Conservation (phyloP, 805 yeast species). For the Metschnikowia koreensis region DNA sequence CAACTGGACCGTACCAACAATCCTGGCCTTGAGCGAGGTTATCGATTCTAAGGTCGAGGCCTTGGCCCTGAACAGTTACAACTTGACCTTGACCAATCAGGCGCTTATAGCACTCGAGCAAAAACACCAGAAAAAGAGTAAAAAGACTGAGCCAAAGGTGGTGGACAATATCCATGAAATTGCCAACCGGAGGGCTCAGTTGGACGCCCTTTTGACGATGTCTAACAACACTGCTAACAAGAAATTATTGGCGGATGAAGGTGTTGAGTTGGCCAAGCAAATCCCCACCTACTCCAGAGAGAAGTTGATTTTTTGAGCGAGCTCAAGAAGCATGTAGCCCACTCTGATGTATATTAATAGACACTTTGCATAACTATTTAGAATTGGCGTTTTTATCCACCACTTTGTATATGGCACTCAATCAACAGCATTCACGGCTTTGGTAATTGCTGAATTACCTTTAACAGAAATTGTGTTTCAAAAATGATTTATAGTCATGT, state of each 20-base stretch:
- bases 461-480: too few species aligned
- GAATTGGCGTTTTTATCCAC: too few species aligned
- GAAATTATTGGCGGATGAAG: slow-evolving; percentile 27
- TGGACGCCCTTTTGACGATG: slow-evolving; percentile 35
- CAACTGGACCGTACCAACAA: slow-evolving; percentile 55
- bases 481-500: too few species aligned
- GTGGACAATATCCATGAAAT: slow-evolving; percentile 28
- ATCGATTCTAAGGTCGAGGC: slow-evolving; percentile 49
- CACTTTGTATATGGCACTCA: too few species aligned
- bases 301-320: slow-evolving; percentile 36
- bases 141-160: slow-evolving; percentile 16
- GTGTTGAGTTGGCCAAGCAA: slow-evolving; percentile 35
- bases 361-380: too few species aligned
- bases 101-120: slow-evolving; percentile 30
- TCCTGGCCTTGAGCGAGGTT: slow-evolving; percentile 44
- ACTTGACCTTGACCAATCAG: slow-evolving; percentile 48
- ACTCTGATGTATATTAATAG: not conserved
- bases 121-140: slow-evolving; percentile 25
- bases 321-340: slow-evolving; percentile 3
- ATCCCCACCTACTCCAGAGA: slow-evolving; percentile 58
- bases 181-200: slow-evolving; percentile 28
- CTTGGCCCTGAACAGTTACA: slow-evolving; percentile 40
- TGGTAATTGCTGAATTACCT: too few species aligned
- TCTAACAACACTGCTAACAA: slow-evolving; percentile 28
- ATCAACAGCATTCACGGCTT: too few species aligned